Percentiles rank a stretch among this genome's conserved stretches.
Evolutionary conservation across 768 basidiomycete genomes (phyloP).

Genomic region (Cystobasidium tubakii): DNA sequence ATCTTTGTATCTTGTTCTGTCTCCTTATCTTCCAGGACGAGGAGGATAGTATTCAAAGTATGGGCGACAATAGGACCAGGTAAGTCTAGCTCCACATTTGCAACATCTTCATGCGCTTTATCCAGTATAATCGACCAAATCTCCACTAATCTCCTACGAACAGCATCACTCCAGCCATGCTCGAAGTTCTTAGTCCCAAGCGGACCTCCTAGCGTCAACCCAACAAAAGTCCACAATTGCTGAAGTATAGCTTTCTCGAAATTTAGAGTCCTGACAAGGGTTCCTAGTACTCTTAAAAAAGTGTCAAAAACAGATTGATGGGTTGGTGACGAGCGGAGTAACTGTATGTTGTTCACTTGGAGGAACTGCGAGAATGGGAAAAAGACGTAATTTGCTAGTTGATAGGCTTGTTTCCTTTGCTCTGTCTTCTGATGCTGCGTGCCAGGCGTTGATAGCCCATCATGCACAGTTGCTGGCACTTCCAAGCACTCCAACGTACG

Average conservation of each 20-base stretch:
- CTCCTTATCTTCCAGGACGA: slow-evolving; percentile 1
- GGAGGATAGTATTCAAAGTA: slow-evolving; percentile 17
- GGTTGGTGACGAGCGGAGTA: slow-evolving; percentile 4
- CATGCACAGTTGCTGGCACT: not conserved
- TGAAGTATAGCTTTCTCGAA: slow-evolving; percentile 19
- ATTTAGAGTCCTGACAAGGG: not conserved
- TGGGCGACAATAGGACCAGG: slow-evolving; percentile 24
- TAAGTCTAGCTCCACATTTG: not conserved
- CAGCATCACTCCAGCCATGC: slow-evolving; percentile 16
- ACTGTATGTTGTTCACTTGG: slow-evolving; percentile 7
- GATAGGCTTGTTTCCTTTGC: not conserved
- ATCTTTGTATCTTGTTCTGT: slow-evolving; percentile 4
- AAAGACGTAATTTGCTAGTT: slow-evolving; percentile 22
- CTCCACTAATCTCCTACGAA: slow-evolving; percentile 12
- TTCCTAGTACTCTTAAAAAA: not conserved
- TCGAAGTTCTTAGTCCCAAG: slow-evolving; percentile 8
- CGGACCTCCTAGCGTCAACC: slow-evolving; percentile 23
- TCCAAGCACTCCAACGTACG: not conserved
- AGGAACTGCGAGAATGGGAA: slow-evolving; percentile 34
- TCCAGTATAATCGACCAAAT: slow-evolving; percentile 12
- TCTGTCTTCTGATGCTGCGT: not conserved
- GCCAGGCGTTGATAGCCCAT: not conserved
- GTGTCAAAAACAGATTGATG: slow-evolving; percentile 24
- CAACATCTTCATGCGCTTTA: not conserved
- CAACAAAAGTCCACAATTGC: slow-evolving; percentile 32